Conservation (phyloP, 2,329 filamentous ascomycete species). For the Proliferodiscus dingleyae region DNA sequence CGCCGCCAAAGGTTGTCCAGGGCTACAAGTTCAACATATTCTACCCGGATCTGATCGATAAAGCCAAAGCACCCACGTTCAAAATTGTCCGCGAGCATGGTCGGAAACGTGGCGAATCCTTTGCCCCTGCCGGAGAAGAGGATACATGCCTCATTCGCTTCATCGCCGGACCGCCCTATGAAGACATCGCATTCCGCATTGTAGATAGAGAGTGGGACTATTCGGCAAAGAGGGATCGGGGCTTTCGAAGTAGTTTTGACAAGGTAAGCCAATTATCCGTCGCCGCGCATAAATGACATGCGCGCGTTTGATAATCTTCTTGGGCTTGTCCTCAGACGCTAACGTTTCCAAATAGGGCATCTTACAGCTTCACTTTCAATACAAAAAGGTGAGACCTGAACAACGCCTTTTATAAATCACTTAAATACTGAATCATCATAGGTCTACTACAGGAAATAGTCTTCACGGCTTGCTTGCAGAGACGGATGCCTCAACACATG, state of each 20-base stretch:
- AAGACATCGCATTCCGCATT: constrained; percentile 94
- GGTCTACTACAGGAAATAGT: constrained; percentile 54
- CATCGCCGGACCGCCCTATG: constrained; percentile 90
- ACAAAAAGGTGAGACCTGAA: constrained; percentile 73
- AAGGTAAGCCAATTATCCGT: constrained; percentile 59
- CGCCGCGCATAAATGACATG: constrained; percentile 6
- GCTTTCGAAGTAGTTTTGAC: constrained; percentile 95
- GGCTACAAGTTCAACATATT: constrained; percentile 99
- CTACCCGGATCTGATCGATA: constrained; percentile 95
- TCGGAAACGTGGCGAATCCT: constrained; percentile 81
- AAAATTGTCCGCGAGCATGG: constrained; percentile 93
- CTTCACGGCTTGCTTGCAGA: constrained; percentile 1
- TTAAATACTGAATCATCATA: constrained; percentile 24
- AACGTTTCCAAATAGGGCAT: constrained; percentile 61
- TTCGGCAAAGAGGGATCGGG: constrained; percentile 87
- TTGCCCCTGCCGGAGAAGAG: constrained; percentile 89
- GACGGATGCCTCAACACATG: neutral
- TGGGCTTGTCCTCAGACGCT: too few relatives aligned
- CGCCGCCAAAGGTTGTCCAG: constrained; percentile 94
- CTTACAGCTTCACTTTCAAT: constrained; percentile 93
- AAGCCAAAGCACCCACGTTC: constrained; percentile 89
- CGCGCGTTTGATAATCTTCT: too few relatives aligned
- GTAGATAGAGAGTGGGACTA: constrained; percentile 99
- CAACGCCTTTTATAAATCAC: constrained; percentile 8
- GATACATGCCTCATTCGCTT: constrained; percentile 97